A percentile compares a stretch with the other conserved stretches of the same genome.
Evolutionary conservation across 140 eudicot species (phyloP).

Genomic region (Flaveria floridana): DNA sequence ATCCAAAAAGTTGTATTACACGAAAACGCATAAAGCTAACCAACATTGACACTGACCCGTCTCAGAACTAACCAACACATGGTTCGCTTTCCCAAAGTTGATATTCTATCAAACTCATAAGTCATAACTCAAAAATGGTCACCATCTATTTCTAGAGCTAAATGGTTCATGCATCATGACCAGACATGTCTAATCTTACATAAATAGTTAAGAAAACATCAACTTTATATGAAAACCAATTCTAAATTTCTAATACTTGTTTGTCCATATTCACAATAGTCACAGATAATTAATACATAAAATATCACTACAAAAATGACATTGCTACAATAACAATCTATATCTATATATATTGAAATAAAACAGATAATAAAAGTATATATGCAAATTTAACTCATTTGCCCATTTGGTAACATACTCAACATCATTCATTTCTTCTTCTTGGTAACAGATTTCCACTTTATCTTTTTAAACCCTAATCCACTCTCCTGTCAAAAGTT

Average conservation of each 20-base stretch:
- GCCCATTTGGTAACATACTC: neutral
- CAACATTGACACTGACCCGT: no score
- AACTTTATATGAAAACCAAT: neutral
- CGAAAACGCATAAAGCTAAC: no score
- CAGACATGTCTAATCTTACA: neutral
- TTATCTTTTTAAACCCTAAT: conserved; percentile 40
- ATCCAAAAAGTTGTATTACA: no score
- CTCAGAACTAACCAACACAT: neutral
- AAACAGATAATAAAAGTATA: neutral
- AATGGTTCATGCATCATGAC: neutral
- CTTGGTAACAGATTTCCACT: conserved; percentile 44
- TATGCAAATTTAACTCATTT: neutral
- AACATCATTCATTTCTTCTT: conserved; percentile 43
- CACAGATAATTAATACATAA: neutral
- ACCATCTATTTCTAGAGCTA: neutral
- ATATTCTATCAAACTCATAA: neutral
- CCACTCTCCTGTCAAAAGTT: conserved; percentile 57
- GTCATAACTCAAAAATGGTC: neutral
- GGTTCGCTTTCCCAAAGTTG: neutral
- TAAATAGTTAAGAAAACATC: conserved; percentile 1
- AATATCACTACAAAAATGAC: neutral
- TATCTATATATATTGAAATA: neutral
- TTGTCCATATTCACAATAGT: neutral
- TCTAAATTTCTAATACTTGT: neutral
- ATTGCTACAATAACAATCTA: neutral